Conservation (phyloP, 208 protist genomes). For the Leishmania lainsoni region DNA sequence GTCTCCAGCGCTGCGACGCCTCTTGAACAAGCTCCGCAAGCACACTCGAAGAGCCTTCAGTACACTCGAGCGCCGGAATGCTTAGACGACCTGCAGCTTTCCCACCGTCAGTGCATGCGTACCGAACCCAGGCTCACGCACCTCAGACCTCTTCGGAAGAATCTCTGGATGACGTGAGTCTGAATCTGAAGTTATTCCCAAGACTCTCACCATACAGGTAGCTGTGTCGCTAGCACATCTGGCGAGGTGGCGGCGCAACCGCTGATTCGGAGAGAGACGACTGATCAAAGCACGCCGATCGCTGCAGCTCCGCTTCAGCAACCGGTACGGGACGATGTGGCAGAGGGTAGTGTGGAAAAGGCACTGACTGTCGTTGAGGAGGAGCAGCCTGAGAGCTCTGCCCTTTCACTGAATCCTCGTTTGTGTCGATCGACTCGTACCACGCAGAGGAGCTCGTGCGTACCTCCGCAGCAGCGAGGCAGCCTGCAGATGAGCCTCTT, state of each 20-base stretch:
- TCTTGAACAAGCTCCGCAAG: background rate
- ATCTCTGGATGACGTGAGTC: background rate
- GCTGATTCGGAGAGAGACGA: background rate
- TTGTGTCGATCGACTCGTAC: slow-evolving; percentile 2
- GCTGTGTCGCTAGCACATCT: background rate
- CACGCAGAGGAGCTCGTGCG: background rate
- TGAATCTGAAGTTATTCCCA: background rate
- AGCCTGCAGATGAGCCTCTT: background rate
- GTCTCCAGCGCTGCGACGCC: background rate
- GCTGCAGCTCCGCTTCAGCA: background rate
- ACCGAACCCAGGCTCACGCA: background rate
- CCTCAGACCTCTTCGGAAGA: background rate
- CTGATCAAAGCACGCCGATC: background rate
- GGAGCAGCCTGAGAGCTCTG: background rate
- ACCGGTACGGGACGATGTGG: background rate
- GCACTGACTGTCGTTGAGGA: background rate
- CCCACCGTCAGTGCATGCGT: background rate
- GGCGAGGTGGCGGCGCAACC: background rate
- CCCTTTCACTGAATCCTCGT: background rate
- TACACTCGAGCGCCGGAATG: background rate
- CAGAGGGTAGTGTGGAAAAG: background rate
- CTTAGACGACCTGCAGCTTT: background rate
- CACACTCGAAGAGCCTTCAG: background rate
- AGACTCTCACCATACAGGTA: background rate
- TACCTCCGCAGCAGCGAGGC: background rate